Evolutionary conservation across 73 alveolate species (phyloP).

Genomic region (Blepharisma japonicum): DNA sequence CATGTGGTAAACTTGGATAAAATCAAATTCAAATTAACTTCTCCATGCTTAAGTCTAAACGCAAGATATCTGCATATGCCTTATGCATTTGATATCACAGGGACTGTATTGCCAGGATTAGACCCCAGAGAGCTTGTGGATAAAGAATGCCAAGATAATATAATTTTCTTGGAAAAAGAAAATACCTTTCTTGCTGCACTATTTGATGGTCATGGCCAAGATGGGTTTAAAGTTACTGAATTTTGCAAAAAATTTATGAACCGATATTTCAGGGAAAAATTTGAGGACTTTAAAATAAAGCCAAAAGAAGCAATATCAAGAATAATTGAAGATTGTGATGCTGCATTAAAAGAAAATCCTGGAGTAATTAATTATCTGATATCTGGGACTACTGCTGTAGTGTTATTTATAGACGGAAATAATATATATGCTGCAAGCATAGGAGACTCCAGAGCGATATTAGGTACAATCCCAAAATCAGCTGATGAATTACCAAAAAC

Average conservation of each 20-base stretch:
- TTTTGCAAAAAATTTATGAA: conserved; percentile 10
- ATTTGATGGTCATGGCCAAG: conserved; percentile 29
- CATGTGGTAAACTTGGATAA: background rate
- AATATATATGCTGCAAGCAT: background rate
- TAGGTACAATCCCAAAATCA: background rate
- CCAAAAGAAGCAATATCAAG: background rate
- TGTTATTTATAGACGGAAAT: background rate
- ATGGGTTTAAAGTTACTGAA: background rate
- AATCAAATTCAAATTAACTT: background rate
- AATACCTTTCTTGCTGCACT: background rate
- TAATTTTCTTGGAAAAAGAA: background rate
- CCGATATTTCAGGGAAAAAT: background rate
- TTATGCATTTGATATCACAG: background rate
- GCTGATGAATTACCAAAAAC: background rate
- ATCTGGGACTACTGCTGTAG: conserved; percentile 22
- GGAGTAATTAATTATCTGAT: background rate
- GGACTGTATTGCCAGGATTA: conserved; percentile 18
- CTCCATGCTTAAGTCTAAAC: background rate
- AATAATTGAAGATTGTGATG: background rate
- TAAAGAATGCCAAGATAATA: conserved; percentile 22
- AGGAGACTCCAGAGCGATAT: conserved; percentile 21
- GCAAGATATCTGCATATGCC: background rate
- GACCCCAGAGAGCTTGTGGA: conserved; percentile 14
- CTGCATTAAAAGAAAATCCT: background rate
- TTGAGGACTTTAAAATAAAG: background rate